Base-by-base conservation (phyloP, 805 yeast genomes). In the Ogataea saltuana region DNA sequence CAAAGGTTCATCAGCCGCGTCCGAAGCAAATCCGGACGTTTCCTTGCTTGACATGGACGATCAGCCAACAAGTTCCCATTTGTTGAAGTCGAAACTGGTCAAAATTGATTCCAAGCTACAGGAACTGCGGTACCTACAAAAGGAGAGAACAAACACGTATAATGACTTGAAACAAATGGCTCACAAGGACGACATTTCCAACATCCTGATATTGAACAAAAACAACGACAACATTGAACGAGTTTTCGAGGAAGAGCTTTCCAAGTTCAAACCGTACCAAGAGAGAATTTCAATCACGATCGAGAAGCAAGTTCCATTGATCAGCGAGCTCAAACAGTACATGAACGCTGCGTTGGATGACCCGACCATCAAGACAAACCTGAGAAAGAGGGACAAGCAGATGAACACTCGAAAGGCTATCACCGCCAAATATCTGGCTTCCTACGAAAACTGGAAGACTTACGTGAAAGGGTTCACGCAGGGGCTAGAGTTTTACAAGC, bases 151-250 rank as follows among this genome's bases (percentile, higher is more conserved):
- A 5, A 70, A 78, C 28, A 72, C 83, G 2, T 68, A 86, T 26
- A 72, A 72, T 2, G 87, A 81, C 38, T 70, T 91, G 55, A 88
- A 88, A 57, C 73, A 70, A 6, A 76, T 76, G 36, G 81, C 86
- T 25, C 93, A 83, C 55, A 71, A 74, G 11, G 98, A 91, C 64
- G 97, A 91, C 59, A 88, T 89, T 38, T 83, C 96, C 0, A 81
- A 83, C 41, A 69, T 83, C 10, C 70, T 91, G 23, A 76, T 91
- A 7, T 68, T 83, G 50, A 83, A 86, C 33, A 51, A 60, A 9
- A 45, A 54, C 25, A 67, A 79, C 4, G 79, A 78, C 6, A 71
- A 76, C 33, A 27, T 58, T 8, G 68, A 74, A 8, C 64, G 48
- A 4, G 59, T 85, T 11, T 89, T 90, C 59, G 76, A 80, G 13